Conservation (phyloP, 2,329 filamentous ascomycete genomes). For the Sporothrix humicola region DNA sequence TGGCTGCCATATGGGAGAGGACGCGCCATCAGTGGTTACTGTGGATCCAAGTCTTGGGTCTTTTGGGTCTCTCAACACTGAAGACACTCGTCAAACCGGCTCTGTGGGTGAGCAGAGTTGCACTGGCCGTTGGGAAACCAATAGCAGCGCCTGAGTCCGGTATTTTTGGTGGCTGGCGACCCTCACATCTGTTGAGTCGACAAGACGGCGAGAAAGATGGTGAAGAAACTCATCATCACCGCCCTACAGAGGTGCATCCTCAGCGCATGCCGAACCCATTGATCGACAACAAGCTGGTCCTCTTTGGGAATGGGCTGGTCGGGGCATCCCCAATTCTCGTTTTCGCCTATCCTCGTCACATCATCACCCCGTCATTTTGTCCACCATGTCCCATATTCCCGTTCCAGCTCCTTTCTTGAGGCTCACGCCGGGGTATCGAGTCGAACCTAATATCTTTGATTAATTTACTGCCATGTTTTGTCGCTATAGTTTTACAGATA, state of each 20-base stretch:
- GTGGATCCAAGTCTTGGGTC: slow-evolving; percentile 21
- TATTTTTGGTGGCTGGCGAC: background rate
- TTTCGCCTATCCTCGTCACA: background rate
- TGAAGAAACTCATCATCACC: background rate
- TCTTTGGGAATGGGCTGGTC: background rate
- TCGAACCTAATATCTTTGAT: background rate
- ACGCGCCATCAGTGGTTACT: background rate
- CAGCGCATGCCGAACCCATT: background rate
- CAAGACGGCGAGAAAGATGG: background rate
- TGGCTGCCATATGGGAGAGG: slow-evolving; percentile 20
- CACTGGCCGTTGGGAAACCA: background rate
- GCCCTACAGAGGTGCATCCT: background rate
- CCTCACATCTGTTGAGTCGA: background rate
- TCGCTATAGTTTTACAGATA: background rate
- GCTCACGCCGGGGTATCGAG: background rate
- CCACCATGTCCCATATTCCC: too few relatives aligned
- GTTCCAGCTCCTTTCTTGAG: background rate
- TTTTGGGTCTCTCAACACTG: slow-evolving; percentile 29
- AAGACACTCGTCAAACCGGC: slow-evolving; percentile 36
- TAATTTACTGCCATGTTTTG: background rate
- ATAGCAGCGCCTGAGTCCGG: background rate
- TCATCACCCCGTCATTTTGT: background rate
- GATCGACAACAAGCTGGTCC: slow-evolving; percentile 7
- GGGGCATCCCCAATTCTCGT: background rate
- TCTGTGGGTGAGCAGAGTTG: slow-evolving; percentile 33